Conservation (phyloP, 192 early-diverging fungal species). For the Gaertneriomyces semiglobifer region DNA sequence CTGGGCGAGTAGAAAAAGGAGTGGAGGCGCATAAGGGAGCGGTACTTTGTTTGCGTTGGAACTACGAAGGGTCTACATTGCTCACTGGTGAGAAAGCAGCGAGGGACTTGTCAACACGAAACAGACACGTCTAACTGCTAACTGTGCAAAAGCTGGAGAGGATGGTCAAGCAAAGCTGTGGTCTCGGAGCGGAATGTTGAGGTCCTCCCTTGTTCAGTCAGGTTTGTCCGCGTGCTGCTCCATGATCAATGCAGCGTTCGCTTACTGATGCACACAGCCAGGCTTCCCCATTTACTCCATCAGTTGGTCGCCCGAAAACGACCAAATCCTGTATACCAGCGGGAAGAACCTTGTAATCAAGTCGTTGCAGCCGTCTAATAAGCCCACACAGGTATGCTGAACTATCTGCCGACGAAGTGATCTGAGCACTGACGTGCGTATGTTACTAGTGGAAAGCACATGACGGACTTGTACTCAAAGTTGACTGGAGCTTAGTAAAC, state of each 20-base stretch:
- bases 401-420: neutral
- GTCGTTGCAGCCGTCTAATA: conserved; percentile 51
- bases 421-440: neutral
- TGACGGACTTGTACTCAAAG: conserved; percentile 54
- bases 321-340: conserved; percentile 52
- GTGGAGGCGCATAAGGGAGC: conserved; percentile 61
- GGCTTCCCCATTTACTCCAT: conserved; percentile 53
- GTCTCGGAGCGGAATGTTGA: conserved; percentile 60
- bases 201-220: conserved; percentile 43
- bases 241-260: neutral
- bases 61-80: conserved; percentile 52
- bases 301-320: conserved; percentile 56
- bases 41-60: conserved; percentile 48
- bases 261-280: conserved; percentile 10
- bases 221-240: conserved; percentile 11
- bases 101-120: neutral
- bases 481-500: conserved; percentile 56
- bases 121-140: neutral
- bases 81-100: conserved; percentile 40
- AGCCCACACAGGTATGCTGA: conserved; percentile 44
- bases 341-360: conserved; percentile 56
- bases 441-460: conserved; percentile 58
- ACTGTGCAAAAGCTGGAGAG: conserved; percentile 43
- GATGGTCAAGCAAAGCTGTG: conserved; percentile 58
- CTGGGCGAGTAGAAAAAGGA: conserved; percentile 50